These are phyloP conservation scores for Porodaedalea pini DNA, from an alignment of 1,284 basidiomycete genomes.

Conservation along the genomic window DNA sequence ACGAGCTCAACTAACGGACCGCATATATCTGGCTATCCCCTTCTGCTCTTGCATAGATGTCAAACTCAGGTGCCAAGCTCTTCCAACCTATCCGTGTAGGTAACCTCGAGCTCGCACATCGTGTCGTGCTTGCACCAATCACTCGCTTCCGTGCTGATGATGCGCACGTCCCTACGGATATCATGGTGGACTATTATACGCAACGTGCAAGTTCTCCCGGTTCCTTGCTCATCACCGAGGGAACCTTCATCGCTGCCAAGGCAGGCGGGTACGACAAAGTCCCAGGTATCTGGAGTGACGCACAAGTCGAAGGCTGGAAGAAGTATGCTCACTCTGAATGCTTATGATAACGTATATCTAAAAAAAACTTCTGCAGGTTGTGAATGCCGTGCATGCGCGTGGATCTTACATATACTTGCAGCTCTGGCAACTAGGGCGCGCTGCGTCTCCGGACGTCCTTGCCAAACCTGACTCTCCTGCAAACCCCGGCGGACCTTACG, in stretches of 20 bases:
- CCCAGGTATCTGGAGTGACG: too few relatives aligned
- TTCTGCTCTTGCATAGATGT: too few relatives aligned
- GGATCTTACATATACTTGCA: conserved; percentile 45
- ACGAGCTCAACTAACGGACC: too few relatives aligned
- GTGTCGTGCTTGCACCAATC: conserved; percentile 34
- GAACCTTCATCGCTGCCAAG: conserved; percentile 27
- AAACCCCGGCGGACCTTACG: too few relatives aligned
- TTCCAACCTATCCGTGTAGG: conserved; percentile 33
- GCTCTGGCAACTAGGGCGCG: conserved; percentile 47
- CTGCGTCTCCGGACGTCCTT: conserved; percentile 33
- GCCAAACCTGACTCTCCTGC: conserved; percentile 28
- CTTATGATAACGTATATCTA: too few relatives aligned
- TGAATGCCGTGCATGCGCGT: conserved; percentile 40
- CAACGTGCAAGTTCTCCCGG: conserved; percentile 29
- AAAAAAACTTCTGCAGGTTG: too few relatives aligned
- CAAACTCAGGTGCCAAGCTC: conserved; percentile 17
- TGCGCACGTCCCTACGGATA: conserved; percentile 25
- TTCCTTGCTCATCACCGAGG: conserved; percentile 32
- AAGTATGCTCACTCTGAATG: not conserved
- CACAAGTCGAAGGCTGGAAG: too few relatives aligned
- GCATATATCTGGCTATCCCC: too few relatives aligned
- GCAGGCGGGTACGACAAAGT: conserved; percentile 23
- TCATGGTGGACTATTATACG: conserved; percentile 27
- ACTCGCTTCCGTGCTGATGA: too few relatives aligned
- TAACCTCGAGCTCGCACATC: conserved; percentile 25